A percentile compares a stretch with the other conserved stretches of the same genome.
These are phyloP conservation scores for Trichoderma semiorbis DNA, from an alignment of 2,329 filamentous ascomycete species.

Conservation along the genomic window DNA sequence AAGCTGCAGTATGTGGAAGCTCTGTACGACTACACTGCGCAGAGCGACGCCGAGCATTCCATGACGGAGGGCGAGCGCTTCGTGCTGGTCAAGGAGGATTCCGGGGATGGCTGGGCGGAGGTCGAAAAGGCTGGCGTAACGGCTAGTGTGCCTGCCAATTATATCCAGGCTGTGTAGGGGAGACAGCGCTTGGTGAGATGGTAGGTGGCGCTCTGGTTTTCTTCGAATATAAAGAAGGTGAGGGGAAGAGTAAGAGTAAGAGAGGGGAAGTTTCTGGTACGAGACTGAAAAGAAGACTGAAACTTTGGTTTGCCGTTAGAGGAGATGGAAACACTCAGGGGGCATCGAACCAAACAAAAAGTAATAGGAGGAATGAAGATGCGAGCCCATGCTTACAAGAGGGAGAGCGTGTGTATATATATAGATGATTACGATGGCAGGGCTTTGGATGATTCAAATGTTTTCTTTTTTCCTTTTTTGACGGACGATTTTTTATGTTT, in stretches of 20 bases:
- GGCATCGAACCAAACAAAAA: background rate
- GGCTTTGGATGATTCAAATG: background rate
- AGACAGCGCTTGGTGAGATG: background rate
- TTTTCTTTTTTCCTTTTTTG: background rate
- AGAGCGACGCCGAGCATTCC: conserved; percentile 80
- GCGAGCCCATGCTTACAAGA: background rate
- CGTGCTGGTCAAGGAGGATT: conserved; percentile 81
- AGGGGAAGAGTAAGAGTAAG: background rate
- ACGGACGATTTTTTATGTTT: background rate
- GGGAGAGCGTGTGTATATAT: background rate
- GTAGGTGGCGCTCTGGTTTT: background rate
- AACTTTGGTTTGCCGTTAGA: background rate
- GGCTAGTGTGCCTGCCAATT: conserved; percentile 90
- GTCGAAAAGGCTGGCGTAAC: conserved; percentile 86
- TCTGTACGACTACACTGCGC: conserved; percentile 84
- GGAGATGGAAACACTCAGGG: background rate
- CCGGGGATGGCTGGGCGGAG: conserved; percentile 94
- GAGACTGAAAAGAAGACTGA: background rate
- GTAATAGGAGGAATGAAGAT: background rate
- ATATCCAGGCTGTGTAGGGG: conserved; percentile 70
- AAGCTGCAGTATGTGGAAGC: conserved; percentile 92
- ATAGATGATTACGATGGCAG: conserved; percentile 1
- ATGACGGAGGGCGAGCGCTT: conserved; percentile 92
- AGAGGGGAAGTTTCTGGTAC: background rate
- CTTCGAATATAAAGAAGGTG: background rate